Conservation (phyloP, 2,329 filamentous ascomycete genomes). For the Microascus cirrosus region DNA sequence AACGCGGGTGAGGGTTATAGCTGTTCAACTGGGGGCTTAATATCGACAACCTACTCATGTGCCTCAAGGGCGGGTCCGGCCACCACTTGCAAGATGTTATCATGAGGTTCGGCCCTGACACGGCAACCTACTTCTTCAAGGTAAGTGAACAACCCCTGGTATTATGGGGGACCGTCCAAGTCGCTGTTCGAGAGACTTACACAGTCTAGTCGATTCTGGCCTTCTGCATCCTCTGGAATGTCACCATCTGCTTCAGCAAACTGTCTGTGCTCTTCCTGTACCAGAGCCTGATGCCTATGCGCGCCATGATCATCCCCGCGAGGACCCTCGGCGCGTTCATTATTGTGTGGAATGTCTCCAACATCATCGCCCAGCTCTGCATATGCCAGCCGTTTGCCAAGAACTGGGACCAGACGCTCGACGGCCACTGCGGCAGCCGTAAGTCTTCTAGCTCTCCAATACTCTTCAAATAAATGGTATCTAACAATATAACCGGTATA, state of each 20-base stretch:
- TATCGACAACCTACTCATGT: constrained; percentile 5
- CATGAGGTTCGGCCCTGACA: constrained; percentile 4
- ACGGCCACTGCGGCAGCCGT: constrained; percentile 19
- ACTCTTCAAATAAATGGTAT: no score
- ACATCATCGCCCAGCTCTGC: constrained; percentile 8
- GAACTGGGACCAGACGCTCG: constrained; percentile 20
- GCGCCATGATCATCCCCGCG: not conserved
- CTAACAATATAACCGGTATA: no score
- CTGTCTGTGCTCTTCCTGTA: constrained; percentile 3
- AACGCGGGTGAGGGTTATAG: not conserved
- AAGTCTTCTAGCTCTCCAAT: constrained; percentile 6
- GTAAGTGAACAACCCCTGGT: not conserved
- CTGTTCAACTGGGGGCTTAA: constrained; percentile 6
- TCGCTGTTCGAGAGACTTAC: not conserved
- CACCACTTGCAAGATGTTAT: constrained; percentile 5
- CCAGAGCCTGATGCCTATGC: constrained; percentile 1
- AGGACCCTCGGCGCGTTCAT: not conserved
- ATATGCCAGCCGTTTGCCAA: constrained; percentile 24
- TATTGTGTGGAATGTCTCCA: not conserved
- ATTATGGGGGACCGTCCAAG: not conserved
- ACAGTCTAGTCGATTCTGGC: not conserved
- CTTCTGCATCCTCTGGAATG: constrained; percentile 2
- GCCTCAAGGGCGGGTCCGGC: constrained; percentile 5
- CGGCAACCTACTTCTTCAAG: constrained; percentile 6
- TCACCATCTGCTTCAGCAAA: constrained; percentile 2